Evolutionary conservation across 495 filamentous ascomycete species (phyloP).

Genomic region (Acidomyces sp.): DNA sequence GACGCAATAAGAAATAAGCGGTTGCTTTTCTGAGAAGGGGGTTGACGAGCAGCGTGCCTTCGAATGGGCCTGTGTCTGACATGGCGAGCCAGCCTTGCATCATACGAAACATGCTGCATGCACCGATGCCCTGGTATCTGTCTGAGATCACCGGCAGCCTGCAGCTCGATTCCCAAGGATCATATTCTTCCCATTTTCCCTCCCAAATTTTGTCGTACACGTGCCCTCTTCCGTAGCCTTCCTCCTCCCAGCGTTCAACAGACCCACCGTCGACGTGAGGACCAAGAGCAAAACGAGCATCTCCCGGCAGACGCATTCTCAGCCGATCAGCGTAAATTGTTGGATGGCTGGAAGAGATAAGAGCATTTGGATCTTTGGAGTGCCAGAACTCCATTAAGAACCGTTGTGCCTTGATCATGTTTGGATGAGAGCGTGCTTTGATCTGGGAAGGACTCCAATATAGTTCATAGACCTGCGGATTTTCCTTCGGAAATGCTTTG

Average conservation of each 20-base stretch:
- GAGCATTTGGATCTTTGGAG: constrained; percentile 44
- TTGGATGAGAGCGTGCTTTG: constrained; percentile 57
- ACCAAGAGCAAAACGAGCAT: constrained; percentile 68
- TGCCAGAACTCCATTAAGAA: constrained; percentile 68
- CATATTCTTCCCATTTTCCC: constrained; percentile 70
- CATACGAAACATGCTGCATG: constrained; percentile 75
- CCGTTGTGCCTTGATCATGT: constrained; percentile 52
- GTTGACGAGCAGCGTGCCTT: constrained; percentile 76
- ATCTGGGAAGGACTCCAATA: constrained; percentile 78
- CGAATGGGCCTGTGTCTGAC: constrained; percentile 52
- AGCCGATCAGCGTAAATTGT: constrained; percentile 70
- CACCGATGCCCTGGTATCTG: constrained; percentile 68
- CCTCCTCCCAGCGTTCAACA: constrained; percentile 74
- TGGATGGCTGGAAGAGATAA: constrained; percentile 47
- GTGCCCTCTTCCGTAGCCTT: constrained; percentile 53
- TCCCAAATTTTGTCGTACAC: constrained; percentile 63
- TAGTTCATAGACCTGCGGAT: constrained; percentile 71
- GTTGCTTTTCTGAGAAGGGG: constrained; percentile 62
- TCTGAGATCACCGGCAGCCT: constrained; percentile 57
- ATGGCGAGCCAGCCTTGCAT: constrained; percentile 83
- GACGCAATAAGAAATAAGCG: constrained; percentile 70
- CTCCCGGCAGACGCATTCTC: constrained; percentile 63
- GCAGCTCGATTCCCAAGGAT: constrained; percentile 64
- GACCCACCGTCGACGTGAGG: constrained; percentile 78
- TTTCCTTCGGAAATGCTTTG: constrained; percentile 39